phyloP scores from a whole-genome alignment of 257 asterid genomes.

The Solanum chmielewskii region DNA sequence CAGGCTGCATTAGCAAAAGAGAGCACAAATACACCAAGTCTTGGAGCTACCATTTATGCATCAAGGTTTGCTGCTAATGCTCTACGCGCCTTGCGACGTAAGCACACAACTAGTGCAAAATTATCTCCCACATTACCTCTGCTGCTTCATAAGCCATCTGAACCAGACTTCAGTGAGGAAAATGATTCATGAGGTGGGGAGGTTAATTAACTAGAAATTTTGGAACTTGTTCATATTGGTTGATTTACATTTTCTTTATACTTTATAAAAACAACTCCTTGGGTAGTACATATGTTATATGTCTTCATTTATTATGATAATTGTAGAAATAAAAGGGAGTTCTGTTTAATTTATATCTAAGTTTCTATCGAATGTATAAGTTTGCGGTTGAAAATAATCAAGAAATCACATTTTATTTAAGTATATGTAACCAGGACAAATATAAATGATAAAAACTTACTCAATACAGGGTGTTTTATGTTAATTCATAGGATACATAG shows the following conservation, averaged over 20 bases:
- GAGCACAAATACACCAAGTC: constrained; percentile 17
- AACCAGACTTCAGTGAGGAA: constrained; percentile 37
- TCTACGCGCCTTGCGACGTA: neutral
- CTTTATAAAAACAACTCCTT: neutral
- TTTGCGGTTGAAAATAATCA: neutral
- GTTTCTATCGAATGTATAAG: neutral
- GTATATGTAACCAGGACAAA: too few species aligned
- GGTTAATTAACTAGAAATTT: neutral
- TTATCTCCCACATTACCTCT: constrained; percentile 28
- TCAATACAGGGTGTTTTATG: too few species aligned
- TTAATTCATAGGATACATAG: too few species aligned
- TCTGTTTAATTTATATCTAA: neutral
- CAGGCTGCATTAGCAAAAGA: constrained; percentile 16
- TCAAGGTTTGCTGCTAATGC: constrained; percentile 48
- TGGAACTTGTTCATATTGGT: neutral
- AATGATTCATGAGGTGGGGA: neutral
- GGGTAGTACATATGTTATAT: neutral
- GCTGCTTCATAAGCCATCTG: constrained; percentile 55
- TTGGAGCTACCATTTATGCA: constrained; percentile 38
- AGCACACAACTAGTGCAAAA: neutral
- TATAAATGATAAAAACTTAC: too few species aligned
- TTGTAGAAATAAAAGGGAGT: neutral
- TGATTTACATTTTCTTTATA: neutral
- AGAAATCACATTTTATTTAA: too few species aligned
- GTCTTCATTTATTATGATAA: neutral